phyloP scores from a whole-genome alignment of 768 basidiomycete genomes.

The Boletus rufocinnamomeus region DNA sequence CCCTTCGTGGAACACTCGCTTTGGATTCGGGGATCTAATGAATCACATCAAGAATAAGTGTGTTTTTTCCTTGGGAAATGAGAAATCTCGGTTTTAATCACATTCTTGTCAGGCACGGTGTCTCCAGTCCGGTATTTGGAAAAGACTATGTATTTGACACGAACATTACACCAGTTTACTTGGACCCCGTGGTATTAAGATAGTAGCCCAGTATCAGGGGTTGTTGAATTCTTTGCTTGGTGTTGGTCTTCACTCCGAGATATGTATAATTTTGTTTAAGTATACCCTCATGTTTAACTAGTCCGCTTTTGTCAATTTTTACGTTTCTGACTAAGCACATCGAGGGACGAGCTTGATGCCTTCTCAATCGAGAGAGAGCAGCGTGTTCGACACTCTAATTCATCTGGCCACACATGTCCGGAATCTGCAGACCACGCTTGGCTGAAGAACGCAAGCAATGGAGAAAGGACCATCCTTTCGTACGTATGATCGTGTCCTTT shows the following conservation, averaged over 20 bases:
- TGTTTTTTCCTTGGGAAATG: constrained; percentile 6
- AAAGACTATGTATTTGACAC: constrained; percentile 23
- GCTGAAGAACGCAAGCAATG: constrained; percentile 98
- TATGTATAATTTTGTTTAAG: background rate
- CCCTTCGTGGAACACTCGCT: constrained; percentile 29
- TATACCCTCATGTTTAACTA: background rate
- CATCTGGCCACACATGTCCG: constrained; percentile 54
- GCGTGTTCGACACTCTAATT: background rate
- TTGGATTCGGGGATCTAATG: constrained; percentile 18
- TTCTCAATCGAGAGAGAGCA: background rate
- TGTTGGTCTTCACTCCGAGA: background rate
- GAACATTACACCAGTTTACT: constrained; percentile 23
- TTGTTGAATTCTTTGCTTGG: background rate
- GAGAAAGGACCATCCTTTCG: constrained; percentile 98
- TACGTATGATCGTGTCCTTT: constrained; percentile 45
- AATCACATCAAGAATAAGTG: constrained; percentile 24
- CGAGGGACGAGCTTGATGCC: background rate
- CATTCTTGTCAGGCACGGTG: constrained; percentile 18
- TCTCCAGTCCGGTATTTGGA: constrained; percentile 19
- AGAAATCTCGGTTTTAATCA: background rate
- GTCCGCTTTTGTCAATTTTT: background rate
- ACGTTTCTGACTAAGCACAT: constrained; percentile 24
- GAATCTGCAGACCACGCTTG: constrained; percentile 90
- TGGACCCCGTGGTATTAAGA: constrained; percentile 8
- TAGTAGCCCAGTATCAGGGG: background rate